Evolutionary conservation across 257 asterid species (phyloP), one percentile per base, ranked within the genome.

Genomic region (Thymus quinquecostatus): DNA sequence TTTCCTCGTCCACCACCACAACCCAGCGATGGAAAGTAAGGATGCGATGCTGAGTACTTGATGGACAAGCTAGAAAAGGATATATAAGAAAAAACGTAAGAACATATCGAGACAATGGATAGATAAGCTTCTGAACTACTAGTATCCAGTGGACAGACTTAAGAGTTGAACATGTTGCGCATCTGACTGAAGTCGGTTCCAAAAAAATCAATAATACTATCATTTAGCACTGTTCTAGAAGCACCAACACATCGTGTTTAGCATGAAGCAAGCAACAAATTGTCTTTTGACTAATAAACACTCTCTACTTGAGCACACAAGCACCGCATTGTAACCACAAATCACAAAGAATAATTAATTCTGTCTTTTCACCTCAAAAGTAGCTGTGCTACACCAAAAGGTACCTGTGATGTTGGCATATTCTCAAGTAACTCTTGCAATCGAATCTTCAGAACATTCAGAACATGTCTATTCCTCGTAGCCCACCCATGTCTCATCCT

Each of bases 1-100:
- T 73, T 84, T 92, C 63, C 87, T 79, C 30, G 90, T 77, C 29
- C 77, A 76, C 89, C 81, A 80, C 96, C 97, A 90, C 75, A 92
- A 74, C 61, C 88, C 91, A 66, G 86, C 79, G 29, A 90, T 78
- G n/a, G 89, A 82, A 71, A 74, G 68, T 69, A 92, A 81, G 49
- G 97, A 85, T 32, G 92, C 82, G 65, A 87, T 81, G 60, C 97
- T 94, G 47, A 92, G 98, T 49, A 88, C 78, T 48, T 90, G 89
- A 74, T 92, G 96, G 68, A 85, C 90, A 51, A 90, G 82, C 97
- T 90, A 85, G 74, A 41, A 45, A 48, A 36, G 5, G 40, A 36
- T 3, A 30, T 7, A 67, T 3, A 28, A 49, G 61, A 43, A 43
- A 21, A 49, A 49, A 5, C 6, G 6, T 49, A 47, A 47, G 3